These are phyloP conservation scores for Pelargonium cotyledonis DNA, from an alignment of 441 rosid species.

Conservation along the genomic window DNA sequence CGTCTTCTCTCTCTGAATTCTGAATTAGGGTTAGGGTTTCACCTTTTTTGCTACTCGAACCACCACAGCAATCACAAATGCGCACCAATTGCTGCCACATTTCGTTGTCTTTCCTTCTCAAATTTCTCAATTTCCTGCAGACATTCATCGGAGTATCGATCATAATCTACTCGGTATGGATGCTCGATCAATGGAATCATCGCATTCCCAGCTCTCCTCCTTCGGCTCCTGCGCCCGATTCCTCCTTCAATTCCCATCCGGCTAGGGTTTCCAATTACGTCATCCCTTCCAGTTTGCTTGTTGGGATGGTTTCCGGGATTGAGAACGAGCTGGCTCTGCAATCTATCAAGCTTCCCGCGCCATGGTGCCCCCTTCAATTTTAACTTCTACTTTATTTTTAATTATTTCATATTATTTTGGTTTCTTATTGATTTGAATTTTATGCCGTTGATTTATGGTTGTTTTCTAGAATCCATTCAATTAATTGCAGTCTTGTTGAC, in stretches of 20 bases:
- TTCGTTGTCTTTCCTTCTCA: constrained; percentile 19
- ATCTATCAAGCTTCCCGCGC: constrained; percentile 47
- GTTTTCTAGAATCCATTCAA: too few relatives aligned
- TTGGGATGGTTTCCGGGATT: constrained; percentile 26
- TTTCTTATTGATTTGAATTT: too few relatives aligned
- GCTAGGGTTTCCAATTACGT: constrained; percentile 20
- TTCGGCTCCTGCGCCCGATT: constrained; percentile 36
- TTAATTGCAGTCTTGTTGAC: too few relatives aligned
- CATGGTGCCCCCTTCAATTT: constrained; percentile 31
- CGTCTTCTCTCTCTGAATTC: not conserved
- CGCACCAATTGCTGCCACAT: constrained; percentile 21
- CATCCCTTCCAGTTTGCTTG: constrained; percentile 11
- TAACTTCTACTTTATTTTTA: too few relatives aligned
- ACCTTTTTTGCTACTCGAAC: not conserved
- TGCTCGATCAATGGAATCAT: constrained; percentile 22
- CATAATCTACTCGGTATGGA: constrained; percentile 20
- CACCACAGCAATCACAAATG: constrained; percentile 10
- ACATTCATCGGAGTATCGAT: constrained; percentile 17
- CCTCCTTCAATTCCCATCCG: constrained; percentile 24
- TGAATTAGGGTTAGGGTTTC: not conserved
- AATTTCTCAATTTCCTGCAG: constrained; percentile 22
- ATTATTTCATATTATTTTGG: too few relatives aligned
- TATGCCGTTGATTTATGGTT: too few relatives aligned
- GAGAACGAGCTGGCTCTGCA: constrained; percentile 32
- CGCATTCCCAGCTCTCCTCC: constrained; percentile 16